phyloP scores from a whole-genome alignment of 768 basidiomycete species.

The Dacryopinax spathularia region DNA sequence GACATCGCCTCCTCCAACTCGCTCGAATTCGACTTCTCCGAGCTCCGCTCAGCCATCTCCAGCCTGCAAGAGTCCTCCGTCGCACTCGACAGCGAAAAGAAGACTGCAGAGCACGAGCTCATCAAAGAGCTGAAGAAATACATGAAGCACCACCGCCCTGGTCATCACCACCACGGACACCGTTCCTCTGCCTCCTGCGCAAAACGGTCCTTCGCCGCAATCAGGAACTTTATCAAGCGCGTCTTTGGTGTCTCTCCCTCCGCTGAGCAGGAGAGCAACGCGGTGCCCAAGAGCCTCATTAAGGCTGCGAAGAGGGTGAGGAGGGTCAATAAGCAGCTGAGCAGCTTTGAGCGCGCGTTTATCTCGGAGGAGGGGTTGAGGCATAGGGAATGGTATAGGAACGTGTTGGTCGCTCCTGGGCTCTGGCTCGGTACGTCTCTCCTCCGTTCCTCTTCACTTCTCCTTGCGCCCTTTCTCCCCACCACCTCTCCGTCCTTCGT shows the following conservation, averaged over 20 bases:
- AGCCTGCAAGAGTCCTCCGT: conserved; percentile 20
- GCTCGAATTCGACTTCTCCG: conserved; percentile 18
- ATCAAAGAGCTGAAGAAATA: conserved; percentile 17
- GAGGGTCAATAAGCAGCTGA: conserved; percentile 50
- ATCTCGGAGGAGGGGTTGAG: conserved; percentile 52
- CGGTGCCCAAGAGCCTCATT: conserved; percentile 27
- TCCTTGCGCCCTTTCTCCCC: not conserved
- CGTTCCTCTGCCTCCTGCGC: not conserved
- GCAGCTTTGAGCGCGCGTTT: conserved; percentile 63
- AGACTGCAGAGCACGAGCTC: conserved; percentile 26
- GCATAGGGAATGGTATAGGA: conserved; percentile 59
- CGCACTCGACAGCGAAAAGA: conserved; percentile 21
- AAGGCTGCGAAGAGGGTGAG: conserved; percentile 46
- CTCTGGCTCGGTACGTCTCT: conserved; percentile 54
- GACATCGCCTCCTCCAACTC: conserved; percentile 22
- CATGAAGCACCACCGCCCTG: conserved; percentile 12
- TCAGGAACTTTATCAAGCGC: conserved; percentile 10
- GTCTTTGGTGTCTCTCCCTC: conserved; percentile 6
- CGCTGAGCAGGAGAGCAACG: not conserved
- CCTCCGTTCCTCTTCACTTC: not conserved
- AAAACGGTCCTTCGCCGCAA: not conserved
- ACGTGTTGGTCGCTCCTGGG: conserved; percentile 76
- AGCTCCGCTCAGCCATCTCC: conserved; percentile 21
- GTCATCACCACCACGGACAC: not conserved
- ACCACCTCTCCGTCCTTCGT: not conserved